Percentiles rank a stretch among this genome's conserved stretches.
phyloP scores from a whole-genome alignment of 2,329 filamentous ascomycete genomes.

The Talaromyces marneffei region DNA sequence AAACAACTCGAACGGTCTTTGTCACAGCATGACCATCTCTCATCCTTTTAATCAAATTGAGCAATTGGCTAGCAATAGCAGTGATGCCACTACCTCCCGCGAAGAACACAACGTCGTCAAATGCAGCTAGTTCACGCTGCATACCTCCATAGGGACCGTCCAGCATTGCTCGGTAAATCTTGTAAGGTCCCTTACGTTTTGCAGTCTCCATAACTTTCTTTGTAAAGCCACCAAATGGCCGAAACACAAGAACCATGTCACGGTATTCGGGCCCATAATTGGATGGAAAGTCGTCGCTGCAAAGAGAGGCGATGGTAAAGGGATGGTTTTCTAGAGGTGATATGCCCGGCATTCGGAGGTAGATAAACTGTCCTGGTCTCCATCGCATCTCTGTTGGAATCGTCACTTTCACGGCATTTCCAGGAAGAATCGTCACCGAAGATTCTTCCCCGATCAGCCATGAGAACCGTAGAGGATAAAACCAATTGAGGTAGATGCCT shows the following conservation, averaged over 20 bases:
- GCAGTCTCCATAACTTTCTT: constrained; percentile 76
- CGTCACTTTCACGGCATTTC: constrained; percentile 93
- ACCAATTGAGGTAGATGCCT: constrained; percentile 85
- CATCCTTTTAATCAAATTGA: constrained; percentile 95
- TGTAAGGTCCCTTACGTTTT: constrained; percentile 78
- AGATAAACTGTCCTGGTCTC: constrained; percentile 91
- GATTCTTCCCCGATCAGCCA: constrained; percentile 89
- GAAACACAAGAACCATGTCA: constrained; percentile 86
- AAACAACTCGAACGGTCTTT: constrained; percentile 84
- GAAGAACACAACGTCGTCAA: constrained; percentile 88
- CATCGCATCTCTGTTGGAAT: constrained; percentile 89
- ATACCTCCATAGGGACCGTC: constrained; percentile 95
- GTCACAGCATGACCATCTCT: constrained; percentile 91
- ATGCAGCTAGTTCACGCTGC: constrained; percentile 81
- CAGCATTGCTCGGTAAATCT: constrained; percentile 85
- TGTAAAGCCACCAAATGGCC: constrained; percentile 87
- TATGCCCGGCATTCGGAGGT: constrained; percentile 88
- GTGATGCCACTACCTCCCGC: constrained; percentile 94
- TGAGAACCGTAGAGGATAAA: constrained; percentile 68
- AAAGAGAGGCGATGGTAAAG: constrained; percentile 89
- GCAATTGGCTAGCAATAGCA: constrained; percentile 80
- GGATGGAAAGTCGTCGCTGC: constrained; percentile 87
- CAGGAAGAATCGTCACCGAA: constrained; percentile 79
- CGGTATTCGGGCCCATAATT: constrained; percentile 82
- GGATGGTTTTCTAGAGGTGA: constrained; percentile 89